Base-by-base conservation (phyloP, 2,329 filamentous ascomycete species). In the Fusarium sublunatum region DNA sequence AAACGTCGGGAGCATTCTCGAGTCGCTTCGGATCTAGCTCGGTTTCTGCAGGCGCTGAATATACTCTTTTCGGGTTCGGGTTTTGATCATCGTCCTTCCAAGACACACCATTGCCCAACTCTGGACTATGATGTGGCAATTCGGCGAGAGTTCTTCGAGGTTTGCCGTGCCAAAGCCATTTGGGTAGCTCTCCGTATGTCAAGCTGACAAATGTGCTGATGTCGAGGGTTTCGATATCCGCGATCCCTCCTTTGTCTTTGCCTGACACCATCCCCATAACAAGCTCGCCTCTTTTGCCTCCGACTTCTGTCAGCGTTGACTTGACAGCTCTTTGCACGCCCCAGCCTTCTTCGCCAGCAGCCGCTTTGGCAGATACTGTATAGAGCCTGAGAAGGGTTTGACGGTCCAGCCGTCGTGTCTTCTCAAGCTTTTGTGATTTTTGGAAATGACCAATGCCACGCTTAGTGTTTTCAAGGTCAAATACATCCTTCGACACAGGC, bases 81-180 rank as follows among this genome's bases (percentile, higher is more conserved):
- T 43, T 54, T 6, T 48, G 55, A 8, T 62, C 59, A 3, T 77
- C 85, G n/a, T 88, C 86, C 64, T 83, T 85, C 29, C 83, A 83
- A 52, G 89, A 85, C 2, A 83, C 74, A 11, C 82, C 76, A 39
- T 78, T 78, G 22, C 73, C 72, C 53, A 81, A 73, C 13, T 86
- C 82, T 11, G 81, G 76, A 4, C 80, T 76, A 43, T 77, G 79
- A 5, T 83, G 81, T 43, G 78, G 76, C n/a, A 79, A 76, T 8
- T 83, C 80, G 3, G 76, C 70, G 2, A 75, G 74, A 3, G 79
- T 84, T 72, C 94, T 92, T 59, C 89, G 87, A 34, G 91, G 86
- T 74, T 97, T 98, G 13, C 94, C 95, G 60, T 91, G 85, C 95
- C 95, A 99, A 2, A 99, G 82, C 92, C 93, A 98, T 75, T 96